Evolutionary conservation across 164 flowering plant species (phyloP).

Genomic region (Kalanchoe fedtschenkoi): DNA sequence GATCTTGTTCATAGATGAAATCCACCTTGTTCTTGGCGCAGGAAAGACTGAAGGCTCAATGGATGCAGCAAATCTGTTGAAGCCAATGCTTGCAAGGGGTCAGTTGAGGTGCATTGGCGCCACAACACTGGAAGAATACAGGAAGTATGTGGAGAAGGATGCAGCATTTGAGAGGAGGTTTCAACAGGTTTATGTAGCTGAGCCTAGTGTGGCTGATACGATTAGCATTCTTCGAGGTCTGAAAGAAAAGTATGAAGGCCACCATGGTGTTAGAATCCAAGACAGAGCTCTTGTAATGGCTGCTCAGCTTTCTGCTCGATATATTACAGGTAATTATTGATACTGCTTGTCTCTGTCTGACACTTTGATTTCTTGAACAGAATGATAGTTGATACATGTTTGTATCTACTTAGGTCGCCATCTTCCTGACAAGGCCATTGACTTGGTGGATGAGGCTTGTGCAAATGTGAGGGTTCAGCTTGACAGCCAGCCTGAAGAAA

Average conservation of each 20-base stretch:
- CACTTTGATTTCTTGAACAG: not conserved
- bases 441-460: conserved; percentile 88
- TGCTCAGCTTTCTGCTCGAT: conserved; percentile 58
- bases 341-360: not conserved
- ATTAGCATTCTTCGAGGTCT: conserved; percentile 71
- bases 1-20: conserved; percentile 76
- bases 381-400: not conserved
- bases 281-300: conserved; percentile 75
- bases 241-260: conserved; percentile 69
- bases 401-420: conserved; percentile 40
- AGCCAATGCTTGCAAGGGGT: conserved; percentile 88
- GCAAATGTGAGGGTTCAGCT: conserved; percentile 93
- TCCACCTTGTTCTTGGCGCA: conserved; percentile 76
- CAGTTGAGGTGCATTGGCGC: conserved; percentile 82
- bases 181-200: conserved; percentile 81
- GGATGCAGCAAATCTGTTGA: conserved; percentile 88
- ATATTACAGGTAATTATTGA: conserved; percentile 55
- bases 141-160: conserved; percentile 89
- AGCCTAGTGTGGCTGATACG: conserved; percentile 68
- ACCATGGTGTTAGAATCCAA: conserved; percentile 79
- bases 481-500: conserved; percentile 87
- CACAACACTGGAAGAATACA: conserved; percentile 73
- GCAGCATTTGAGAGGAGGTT: conserved; percentile 83
- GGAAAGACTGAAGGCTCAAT: conserved; percentile 75
- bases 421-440: conserved; percentile 89